phyloP scores from a whole-genome alignment of 1,284 basidiomycete genomes.

The Cryptococcus floricola region DNA sequence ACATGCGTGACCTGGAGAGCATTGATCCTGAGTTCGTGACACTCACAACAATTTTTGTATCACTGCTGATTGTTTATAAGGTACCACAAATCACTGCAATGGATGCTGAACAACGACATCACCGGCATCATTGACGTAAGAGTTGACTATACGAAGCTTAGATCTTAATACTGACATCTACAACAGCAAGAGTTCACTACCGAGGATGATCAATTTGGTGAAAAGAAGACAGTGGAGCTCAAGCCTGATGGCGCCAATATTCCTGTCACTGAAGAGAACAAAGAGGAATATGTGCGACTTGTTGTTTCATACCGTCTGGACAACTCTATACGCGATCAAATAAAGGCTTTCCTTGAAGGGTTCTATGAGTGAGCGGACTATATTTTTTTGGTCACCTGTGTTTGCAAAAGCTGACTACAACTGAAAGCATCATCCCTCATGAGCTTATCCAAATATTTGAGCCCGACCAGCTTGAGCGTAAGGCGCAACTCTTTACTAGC shows the following conservation, averaged over 20 bases:
- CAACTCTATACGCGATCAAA: constrained; percentile 94
- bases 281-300: constrained; percentile 92
- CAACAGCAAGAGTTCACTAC: constrained; percentile 49
- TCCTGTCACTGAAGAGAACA: constrained; percentile 91
- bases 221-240: constrained; percentile 77
- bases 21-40: constrained; percentile 79
- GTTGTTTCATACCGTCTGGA: constrained; percentile 74
- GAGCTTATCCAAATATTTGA: constrained; percentile 67
- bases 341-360: constrained; percentile 81
- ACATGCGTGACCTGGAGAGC: constrained; percentile 91
- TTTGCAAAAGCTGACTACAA: constrained; percentile 62
- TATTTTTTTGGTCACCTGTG: not conserved
- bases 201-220: constrained; percentile 69
- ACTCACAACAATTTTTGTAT: not conserved
- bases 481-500: constrained; percentile 31
- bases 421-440: constrained; percentile 44
- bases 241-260: constrained; percentile 77
- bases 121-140: constrained; percentile 46
- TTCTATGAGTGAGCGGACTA: constrained; percentile 72
- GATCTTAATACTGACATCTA: not conserved
- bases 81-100: constrained; percentile 50
- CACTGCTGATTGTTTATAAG: constrained; percentile 13
- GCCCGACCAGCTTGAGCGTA: constrained; percentile 87
- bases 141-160: not conserved
- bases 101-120: constrained; percentile 51